Evolutionary conservation across 2,329 filamentous ascomycete genomes (phyloP).

Genomic region (Cordyceps militaris): DNA sequence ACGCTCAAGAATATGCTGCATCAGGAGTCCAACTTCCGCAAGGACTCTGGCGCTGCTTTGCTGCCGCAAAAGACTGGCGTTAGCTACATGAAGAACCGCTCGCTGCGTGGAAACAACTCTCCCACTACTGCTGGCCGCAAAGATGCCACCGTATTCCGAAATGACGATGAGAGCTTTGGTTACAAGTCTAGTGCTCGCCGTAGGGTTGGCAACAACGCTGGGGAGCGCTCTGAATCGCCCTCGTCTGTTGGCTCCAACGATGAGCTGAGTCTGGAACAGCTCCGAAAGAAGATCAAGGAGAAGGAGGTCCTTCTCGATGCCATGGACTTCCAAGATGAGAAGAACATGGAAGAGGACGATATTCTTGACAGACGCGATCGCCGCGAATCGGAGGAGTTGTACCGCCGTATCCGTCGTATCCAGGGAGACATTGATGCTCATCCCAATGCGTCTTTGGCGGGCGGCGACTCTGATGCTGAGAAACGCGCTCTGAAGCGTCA

Average conservation of each 20-base stretch:
- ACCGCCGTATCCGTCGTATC: conserved; percentile 80
- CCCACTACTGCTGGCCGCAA: conserved; percentile 61
- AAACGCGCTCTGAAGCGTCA: conserved; percentile 79
- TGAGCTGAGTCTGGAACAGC: conserved; percentile 76
- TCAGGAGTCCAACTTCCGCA: conserved; percentile 82
- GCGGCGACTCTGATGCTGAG: conserved; percentile 81
- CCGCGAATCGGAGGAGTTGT: conserved; percentile 88
- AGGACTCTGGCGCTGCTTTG: conserved; percentile 80
- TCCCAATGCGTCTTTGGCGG: conserved; percentile 63
- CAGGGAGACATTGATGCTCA: conserved; percentile 94
- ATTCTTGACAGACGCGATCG: conserved; percentile 83
- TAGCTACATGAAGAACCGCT: conserved; percentile 93
- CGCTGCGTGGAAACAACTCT: conserved; percentile 63
- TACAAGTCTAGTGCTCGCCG: conserved; percentile 92
- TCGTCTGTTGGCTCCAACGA: conserved; percentile 65
- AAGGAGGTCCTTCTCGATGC: conserved; percentile 92
- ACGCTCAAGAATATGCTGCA: conserved; percentile 85
- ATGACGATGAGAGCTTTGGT: conserved; percentile 86
- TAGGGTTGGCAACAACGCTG: conserved; percentile 64
- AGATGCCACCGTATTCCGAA: conserved; percentile 93
- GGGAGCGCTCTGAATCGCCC: conserved; percentile 74
- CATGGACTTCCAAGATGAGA: conserved; percentile 93
- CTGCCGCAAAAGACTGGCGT: conserved; percentile 96
- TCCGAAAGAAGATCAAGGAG: conserved; percentile 88
- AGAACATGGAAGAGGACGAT: conserved; percentile 83